Conservation (phyloP, 2,329 filamentous ascomycete genomes). For the Phialophora tarda region DNA sequence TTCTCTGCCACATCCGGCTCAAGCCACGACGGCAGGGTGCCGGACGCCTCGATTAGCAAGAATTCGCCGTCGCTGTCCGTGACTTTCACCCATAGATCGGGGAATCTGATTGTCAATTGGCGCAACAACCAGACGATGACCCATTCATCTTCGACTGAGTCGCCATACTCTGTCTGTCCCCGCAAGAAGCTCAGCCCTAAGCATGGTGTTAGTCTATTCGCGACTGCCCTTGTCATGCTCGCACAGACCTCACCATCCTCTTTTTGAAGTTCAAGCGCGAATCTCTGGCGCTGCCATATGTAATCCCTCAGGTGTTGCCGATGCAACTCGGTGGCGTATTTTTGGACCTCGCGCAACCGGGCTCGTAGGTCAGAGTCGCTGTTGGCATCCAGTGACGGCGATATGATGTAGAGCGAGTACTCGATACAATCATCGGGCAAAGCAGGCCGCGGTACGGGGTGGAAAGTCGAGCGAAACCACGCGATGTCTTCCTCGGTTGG, state of each 20-base stretch:
- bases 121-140: constrained; percentile 87
- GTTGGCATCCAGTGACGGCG: constrained; percentile 60
- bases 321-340: constrained; percentile 67
- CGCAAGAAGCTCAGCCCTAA: constrained; percentile 65
- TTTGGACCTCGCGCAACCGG: constrained; percentile 73
- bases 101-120: constrained; percentile 75
- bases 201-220: constrained; percentile 37
- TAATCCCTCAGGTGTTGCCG: constrained; percentile 76
- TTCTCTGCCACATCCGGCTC: constrained; percentile 88
- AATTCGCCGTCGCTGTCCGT: constrained; percentile 94
- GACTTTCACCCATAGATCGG: constrained; percentile 79
- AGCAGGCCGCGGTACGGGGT: constrained; percentile 66
- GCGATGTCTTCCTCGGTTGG: constrained; percentile 63
- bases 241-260: constrained; percentile 61
- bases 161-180: constrained; percentile 84
- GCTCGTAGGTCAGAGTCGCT: constrained; percentile 64
- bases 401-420: constrained; percentile 77
- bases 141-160: constrained; percentile 98
- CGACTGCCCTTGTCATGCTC: constrained; percentile 16
- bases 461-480: constrained; percentile 70
- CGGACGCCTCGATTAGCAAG: constrained; percentile 89
- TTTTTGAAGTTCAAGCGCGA: constrained; percentile 69
- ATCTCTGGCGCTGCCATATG: constrained; percentile 90
- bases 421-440: constrained; percentile 85
- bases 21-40: constrained; percentile 84